A percentile compares a stretch with the other conserved stretches of the same genome.
Conservation (phyloP, 164 flowering plant genomes). For the Houttuynia cordata region DNA sequence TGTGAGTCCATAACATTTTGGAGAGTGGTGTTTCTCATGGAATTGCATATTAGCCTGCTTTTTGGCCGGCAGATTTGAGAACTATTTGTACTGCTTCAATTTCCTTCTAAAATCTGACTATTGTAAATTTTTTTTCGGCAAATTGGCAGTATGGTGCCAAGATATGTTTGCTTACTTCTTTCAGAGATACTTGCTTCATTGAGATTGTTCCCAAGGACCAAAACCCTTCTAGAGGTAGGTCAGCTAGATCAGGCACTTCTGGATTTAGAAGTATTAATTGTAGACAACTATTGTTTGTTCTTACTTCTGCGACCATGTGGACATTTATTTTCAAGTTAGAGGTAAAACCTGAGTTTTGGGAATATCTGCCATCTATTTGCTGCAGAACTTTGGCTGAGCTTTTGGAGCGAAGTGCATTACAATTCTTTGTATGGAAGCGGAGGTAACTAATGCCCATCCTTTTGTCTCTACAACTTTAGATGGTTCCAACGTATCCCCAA, state of each 20-base stretch:
- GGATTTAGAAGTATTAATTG: too few relatives aligned
- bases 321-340: too few relatives aligned
- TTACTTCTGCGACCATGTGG: too few relatives aligned
- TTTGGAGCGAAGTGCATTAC: slow-evolving; percentile 93
- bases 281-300: background rate
- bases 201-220: slow-evolving; percentile 70
- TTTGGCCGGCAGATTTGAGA: background rate
- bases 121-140: background rate
- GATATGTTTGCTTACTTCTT: slow-evolving; percentile 77
- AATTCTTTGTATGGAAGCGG: slow-evolving; percentile 69
- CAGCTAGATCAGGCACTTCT: background rate
- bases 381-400: slow-evolving; percentile 83
- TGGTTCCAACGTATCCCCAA: background rate
- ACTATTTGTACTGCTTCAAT: background rate
- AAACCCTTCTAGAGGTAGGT: slow-evolving; percentile 51
- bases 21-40: too few relatives aligned
- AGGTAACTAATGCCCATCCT: slow-evolving; percentile 25
- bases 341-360: too few relatives aligned
- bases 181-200: slow-evolving; percentile 64
- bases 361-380: background rate
- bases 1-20: too few relatives aligned
- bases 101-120: background rate
- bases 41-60: too few relatives aligned
- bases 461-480: background rate
- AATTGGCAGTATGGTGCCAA: slow-evolving; percentile 63